A percentile compares a stretch with the other conserved stretches of the same genome.
Conservation (phyloP, 1,284 basidiomycete genomes). For the Chalciporus sp. region DNA sequence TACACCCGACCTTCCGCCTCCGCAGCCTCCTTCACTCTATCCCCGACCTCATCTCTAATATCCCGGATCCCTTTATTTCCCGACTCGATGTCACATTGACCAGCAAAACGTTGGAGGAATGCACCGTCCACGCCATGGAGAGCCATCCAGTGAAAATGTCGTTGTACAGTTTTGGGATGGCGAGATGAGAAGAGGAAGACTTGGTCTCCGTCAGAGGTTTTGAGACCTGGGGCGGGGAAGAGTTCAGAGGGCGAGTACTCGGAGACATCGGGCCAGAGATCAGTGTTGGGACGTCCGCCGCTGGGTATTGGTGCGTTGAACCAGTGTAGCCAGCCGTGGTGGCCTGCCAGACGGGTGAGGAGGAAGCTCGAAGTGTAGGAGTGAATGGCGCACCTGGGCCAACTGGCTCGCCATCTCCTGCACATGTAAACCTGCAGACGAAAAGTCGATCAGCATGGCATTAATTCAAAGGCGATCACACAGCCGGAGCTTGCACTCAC, state of each 20-base stretch:
- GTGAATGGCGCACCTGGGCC: constrained; percentile 47
- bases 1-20: constrained; percentile 76
- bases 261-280: constrained; percentile 76
- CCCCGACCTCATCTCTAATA: constrained; percentile 71
- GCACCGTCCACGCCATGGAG: constrained; percentile 74
- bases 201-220: constrained; percentile 53
- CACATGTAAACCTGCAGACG: constrained; percentile 66
- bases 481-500: constrained; percentile 41
- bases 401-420: constrained; percentile 65
- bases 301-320: constrained; percentile 62
- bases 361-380: background rate
- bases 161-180: constrained; percentile 67
- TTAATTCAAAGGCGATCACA: too few species aligned
- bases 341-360: constrained; percentile 40
- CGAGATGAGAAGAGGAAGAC: constrained; percentile 75
- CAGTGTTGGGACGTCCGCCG: constrained; percentile 68
- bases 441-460: background rate
- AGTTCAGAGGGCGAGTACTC: constrained; percentile 70
- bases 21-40: constrained; percentile 68
- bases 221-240: constrained; percentile 66
- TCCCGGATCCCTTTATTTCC: constrained; percentile 56
- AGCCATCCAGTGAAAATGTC: constrained; percentile 84
- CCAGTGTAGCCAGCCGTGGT: constrained; percentile 86
- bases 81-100: constrained; percentile 59
- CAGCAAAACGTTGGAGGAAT: constrained; percentile 74